Evolutionary conservation across 805 yeast species (phyloP), one percentile per base, ranked within the genome.

Genomic region (Zygosaccharomyces bisporus): DNA sequence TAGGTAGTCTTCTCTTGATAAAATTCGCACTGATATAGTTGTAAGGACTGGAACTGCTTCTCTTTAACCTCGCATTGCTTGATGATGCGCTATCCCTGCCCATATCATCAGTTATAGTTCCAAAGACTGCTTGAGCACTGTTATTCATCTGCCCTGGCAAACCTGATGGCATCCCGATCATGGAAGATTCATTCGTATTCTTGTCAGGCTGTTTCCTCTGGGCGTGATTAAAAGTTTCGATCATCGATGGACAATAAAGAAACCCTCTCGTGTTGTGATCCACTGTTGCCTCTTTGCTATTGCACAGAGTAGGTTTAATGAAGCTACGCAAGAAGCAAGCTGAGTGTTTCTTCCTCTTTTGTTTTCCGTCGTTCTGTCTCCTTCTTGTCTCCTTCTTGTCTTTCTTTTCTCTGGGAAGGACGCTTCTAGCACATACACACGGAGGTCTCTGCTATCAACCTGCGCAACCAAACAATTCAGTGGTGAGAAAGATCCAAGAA

Each of bases 1-100:
- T 50, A 13, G 54, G 51, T 42, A 54, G 41, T 45, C 63, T 60
- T 49, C 58, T 57, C 41, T 58, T 60, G 5, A 38, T 39, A 35
- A 41, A 32, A 6, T 43, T 43, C 7, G 48, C 32, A 31, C 52
- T 49, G 24, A 36, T 39, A 38, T 45, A 48, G 31, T 47, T 49
- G 42, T 49, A 49, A 10, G 63, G 49, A 29, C 49, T 47, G 1
- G 61, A 58, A 30, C 49, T 46, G 19, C 56, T 61, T 41, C 64
- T 54, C 45, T 60, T 60, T 39, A 49, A 58, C 13, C 60, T 56
- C 14, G 43, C 31, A 30, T 34, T 33, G 23, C 43, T 19, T 29
- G 39, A 24, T 17, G 44, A 30, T 24, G 39, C 30, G 17, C 16
- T 29, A 37, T 14, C 42, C 25, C 30, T 39, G 13, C 33, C 20